Evolutionary conservation across 148 eudicot genomes (phyloP), one percentile per base, ranked within the genome.

Genomic region (Agrostemma githago): DNA sequence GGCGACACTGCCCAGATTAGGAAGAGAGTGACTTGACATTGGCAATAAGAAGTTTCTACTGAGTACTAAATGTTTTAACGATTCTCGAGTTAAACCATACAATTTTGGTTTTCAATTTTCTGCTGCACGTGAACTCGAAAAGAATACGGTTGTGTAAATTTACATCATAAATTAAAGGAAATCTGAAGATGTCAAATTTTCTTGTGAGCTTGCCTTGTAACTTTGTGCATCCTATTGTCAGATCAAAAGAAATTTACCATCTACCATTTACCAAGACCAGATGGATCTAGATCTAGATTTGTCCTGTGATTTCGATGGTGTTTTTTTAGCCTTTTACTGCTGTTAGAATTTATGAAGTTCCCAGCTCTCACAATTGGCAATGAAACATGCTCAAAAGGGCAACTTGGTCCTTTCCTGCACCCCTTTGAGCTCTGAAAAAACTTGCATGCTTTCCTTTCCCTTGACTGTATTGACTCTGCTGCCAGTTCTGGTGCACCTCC

Each of bases 331-430:
- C 79, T 84, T 83, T 86, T 86, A 38, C 74, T 74, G 75, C 58
- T 58, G 51, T 63, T 62, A 62, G 34, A 48, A 68, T 81, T 79
- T 2, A 62, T 20, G 11, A 71, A 46, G 19, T 80, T 61, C 17
- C 71, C 81, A 12, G 75, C 81, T 43, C 65, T 76, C 60, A 70
- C 17, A 20, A 44, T 76, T 46, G 44, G 63, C 57, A 62, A 40
- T 8, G 38, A 8, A 38, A 68, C 85, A 51, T 86, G 89, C 62
- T 62, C 59, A 41, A 66, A 86, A 20, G 70, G 76, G 85, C 91
- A 86, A 61, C 34, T 78, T 14, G 77, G 38, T 37, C 96, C 96
- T n/a, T 81, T 73, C 16, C 78, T 77, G 69, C 90, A 88, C 2
- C 89, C 88, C 68, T 14, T 79, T 0, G 83, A 38, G 56, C 83